Conservation (phyloP, 345 rosid genomes). For the Eutrema yunnanense region DNA sequence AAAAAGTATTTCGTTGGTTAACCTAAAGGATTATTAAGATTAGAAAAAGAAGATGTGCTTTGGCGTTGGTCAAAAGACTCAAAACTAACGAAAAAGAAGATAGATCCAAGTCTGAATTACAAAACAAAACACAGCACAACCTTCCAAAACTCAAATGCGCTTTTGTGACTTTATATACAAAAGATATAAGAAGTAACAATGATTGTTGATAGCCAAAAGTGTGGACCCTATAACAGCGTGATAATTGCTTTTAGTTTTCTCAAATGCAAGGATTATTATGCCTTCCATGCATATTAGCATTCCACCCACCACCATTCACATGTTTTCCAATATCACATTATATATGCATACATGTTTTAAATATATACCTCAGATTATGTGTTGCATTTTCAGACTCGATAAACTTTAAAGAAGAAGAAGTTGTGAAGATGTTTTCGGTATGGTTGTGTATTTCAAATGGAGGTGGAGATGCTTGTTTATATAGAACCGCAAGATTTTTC, state of each 20-base stretch:
- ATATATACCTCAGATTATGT: no score
- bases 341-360: no score
- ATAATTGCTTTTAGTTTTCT: conserved; percentile 8
- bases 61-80: no score
- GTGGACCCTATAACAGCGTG: conserved; percentile 9
- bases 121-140: neutral
- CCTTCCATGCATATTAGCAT: neutral
- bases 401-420: no score
- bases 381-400: no score
- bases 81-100: neutral
- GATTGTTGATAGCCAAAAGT: conserved; percentile 4
- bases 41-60: no score
- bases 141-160: conserved; percentile 11
- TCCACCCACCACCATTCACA: conserved; percentile 12
- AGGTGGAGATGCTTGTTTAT: no score
- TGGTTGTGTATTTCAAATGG: no score
- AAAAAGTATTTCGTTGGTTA: no score
- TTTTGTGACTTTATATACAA: conserved; percentile 1
- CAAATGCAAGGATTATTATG: neutral
- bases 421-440: no score
- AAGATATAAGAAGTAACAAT: neutral
- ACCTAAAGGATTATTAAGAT: no score
- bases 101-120: neutral
- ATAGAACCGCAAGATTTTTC: no score
- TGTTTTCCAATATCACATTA: neutral